Evolutionary conservation across 768 basidiomycete species (phyloP).

Genomic region (Amanita pseudoporphyria): DNA sequence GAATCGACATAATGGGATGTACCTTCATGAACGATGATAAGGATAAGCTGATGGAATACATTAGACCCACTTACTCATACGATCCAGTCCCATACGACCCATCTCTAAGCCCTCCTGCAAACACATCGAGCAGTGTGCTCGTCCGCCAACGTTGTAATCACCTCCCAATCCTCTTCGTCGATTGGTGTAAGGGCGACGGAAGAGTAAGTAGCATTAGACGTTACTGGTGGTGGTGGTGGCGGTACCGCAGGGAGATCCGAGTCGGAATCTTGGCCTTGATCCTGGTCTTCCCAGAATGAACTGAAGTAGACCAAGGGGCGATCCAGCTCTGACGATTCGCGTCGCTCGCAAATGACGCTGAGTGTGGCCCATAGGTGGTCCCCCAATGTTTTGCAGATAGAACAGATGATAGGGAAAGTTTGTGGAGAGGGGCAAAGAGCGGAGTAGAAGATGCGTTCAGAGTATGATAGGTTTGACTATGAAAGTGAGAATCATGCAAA

Average conservation of each 20-base stretch:
- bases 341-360: conserved; percentile 72
- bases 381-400: conserved; percentile 83
- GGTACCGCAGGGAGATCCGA: neutral
- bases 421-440: conserved; percentile 68
- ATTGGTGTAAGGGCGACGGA: conserved; percentile 1
- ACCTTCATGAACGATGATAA: conserved; percentile 26
- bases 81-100: conserved; percentile 38
- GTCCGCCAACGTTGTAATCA: conserved; percentile 51
- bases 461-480: conserved; percentile 49
- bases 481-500: neutral
- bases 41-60: no score
- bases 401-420: conserved; percentile 55
- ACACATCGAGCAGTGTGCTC: conserved; percentile 56
- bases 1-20: conserved; percentile 72
- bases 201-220: neutral
- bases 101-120: conserved; percentile 46
- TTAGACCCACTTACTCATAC: conserved; percentile 39
- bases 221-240: neutral
- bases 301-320: conserved; percentile 54
- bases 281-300: conserved; percentile 55
- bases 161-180: conserved; percentile 58
- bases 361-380: conserved; percentile 93
- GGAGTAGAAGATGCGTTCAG: conserved; percentile 84
- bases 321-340: conserved; percentile 59
- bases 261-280: conserved; percentile 16